These are phyloP conservation scores for Xylariaceae sp. DNA, from an alignment of 2,329 filamentous ascomycete genomes.

Conservation along the genomic window DNA sequence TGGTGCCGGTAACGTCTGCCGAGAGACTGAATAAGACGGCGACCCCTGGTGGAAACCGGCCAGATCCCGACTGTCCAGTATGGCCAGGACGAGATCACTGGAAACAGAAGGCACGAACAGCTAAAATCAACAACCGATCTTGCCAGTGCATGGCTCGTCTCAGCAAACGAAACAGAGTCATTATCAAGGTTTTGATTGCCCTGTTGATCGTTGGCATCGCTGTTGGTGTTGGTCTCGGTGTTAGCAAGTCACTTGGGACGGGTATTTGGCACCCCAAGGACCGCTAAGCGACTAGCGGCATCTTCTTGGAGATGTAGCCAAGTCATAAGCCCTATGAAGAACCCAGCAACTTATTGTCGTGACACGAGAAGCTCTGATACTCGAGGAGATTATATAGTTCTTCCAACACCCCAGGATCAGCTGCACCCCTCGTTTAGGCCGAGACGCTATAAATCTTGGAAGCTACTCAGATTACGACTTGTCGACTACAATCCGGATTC, in stretches of 20 bases:
- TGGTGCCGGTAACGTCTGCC: constrained; percentile 44
- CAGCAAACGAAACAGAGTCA: constrained; percentile 56
- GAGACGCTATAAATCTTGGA: neutral
- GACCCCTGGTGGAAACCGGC: constrained; percentile 36
- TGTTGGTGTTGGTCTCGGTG: constrained; percentile 59
- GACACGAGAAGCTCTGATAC: neutral
- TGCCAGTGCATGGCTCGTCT: constrained; percentile 58
- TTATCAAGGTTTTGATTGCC: constrained; percentile 56
- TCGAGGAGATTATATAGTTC: neutral
- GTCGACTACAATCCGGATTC: constrained; percentile 7
- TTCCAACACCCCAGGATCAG: too few relatives aligned
- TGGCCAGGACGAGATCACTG: constrained; percentile 65
- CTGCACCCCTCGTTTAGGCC: neutral
- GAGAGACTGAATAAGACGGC: constrained; percentile 42
- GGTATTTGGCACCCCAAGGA: constrained; percentile 54
- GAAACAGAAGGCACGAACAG: constrained; percentile 60
- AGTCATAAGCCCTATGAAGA: neutral
- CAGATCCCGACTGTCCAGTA: constrained; percentile 55
- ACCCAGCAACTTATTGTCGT: neutral
- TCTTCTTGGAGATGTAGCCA: neutral
- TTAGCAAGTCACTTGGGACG: constrained; percentile 64
- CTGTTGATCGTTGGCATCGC: constrained; percentile 56
- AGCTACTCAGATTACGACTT: constrained; percentile 1
- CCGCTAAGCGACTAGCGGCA: constrained; percentile 18
- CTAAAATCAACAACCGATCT: constrained; percentile 52